Percentiles rank a stretch among this genome's conserved stretches.
These are phyloP conservation scores for Withania somnifera DNA, from an alignment of 305 asterid species.

Conservation along the genomic window DNA sequence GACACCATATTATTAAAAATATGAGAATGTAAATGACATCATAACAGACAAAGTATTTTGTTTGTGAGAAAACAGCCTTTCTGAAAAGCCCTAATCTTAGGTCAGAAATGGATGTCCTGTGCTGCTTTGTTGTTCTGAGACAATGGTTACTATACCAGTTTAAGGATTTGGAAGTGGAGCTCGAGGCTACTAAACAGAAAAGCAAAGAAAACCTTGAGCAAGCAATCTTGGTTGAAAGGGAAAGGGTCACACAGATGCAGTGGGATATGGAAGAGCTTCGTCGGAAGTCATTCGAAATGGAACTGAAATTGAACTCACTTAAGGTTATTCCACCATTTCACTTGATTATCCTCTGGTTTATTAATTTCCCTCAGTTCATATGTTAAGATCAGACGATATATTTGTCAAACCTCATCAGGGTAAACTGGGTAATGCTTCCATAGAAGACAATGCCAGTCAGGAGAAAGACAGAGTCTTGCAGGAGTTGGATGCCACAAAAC, in stretches of 20 bases:
- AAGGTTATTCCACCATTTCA: conserved; percentile 33
- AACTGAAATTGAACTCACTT: conserved; percentile 57
- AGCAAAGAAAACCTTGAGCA: conserved; percentile 90
- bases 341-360: background rate
- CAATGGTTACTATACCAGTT: conserved; percentile 41
- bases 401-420: conserved; percentile 24
- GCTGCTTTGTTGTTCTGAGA: background rate
- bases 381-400: background rate
- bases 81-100: background rate
- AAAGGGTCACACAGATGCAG: conserved; percentile 92
- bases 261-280: conserved; percentile 99
- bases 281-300: conserved; percentile 75
- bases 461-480: conserved; percentile 35
- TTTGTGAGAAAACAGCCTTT: background rate
- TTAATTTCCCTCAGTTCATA: background rate
- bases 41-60: background rate
- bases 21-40: background rate
- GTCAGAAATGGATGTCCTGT: background rate
- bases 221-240: conserved; percentile 79
- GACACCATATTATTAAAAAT: background rate
- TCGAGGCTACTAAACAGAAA: conserved; percentile 71
- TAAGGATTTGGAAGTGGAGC: conserved; percentile 96
- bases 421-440: conserved; percentile 22
- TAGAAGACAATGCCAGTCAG: conserved; percentile 19
- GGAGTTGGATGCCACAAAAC: conserved; percentile 55